Percentiles rank a stretch among this genome's conserved stretches.
Conservation (phyloP, 1,284 basidiomycete species). For the Mycena citricolor region DNA sequence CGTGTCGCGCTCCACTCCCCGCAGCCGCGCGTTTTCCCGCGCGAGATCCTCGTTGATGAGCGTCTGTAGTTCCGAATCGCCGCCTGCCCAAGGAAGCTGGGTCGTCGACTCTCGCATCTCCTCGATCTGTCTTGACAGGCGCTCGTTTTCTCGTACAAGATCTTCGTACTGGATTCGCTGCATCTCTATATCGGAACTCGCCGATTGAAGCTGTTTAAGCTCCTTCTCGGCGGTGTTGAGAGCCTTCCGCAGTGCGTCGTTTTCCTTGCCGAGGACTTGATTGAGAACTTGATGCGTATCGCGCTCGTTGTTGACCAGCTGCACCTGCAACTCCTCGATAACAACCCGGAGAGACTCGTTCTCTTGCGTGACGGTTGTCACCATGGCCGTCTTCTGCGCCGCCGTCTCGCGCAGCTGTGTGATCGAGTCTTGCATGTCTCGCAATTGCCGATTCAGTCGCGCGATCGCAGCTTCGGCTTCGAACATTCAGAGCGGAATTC, state of each 20-base stretch:
- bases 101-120: conserved; percentile 24
- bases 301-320: conserved; percentile 10
- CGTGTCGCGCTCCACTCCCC: conserved; percentile 14
- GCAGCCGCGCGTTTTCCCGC: conserved; percentile 16
- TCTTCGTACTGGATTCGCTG: conserved; percentile 20
- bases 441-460: conserved; percentile 7
- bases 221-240: conserved; percentile 8
- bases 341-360: conserved; percentile 17
- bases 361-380: conserved; percentile 14
- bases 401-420: conserved; percentile 14
- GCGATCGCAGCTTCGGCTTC: conserved; percentile 8
- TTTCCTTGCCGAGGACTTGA: conserved; percentile 17
- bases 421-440: conserved; percentile 12
- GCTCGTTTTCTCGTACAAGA: conserved; percentile 19
- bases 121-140: conserved; percentile 9
- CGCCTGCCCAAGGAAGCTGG: conserved; percentile 22
- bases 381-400: conserved; percentile 6
- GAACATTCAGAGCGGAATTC: too few relatives aligned
- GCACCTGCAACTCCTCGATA: conserved; percentile 17
- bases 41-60: conserved; percentile 22
- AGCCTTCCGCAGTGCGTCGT: conserved; percentile 14
- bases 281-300: conserved; percentile 9
- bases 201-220: conserved; percentile 12
- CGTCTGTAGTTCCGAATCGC: conserved; percentile 21
- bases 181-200: conserved; percentile 19